Conservation (phyloP, 2,329 filamentous ascomycete genomes). For the Neophaeococcomyces aloes region DNA sequence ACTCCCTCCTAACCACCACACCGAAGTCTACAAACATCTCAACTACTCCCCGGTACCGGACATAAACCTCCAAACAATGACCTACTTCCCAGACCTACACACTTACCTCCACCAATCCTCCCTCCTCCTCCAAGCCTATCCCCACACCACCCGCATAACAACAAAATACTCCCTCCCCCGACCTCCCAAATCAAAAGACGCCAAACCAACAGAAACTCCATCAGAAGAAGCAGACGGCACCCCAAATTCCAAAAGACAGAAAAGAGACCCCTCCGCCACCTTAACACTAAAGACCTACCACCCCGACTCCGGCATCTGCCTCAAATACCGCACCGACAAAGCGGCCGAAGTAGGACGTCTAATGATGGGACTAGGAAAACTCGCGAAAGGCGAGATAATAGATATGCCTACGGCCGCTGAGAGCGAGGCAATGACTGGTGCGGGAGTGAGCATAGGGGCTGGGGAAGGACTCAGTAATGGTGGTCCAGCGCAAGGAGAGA, state of each 20-base stretch:
- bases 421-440: slow-evolving; percentile 29
- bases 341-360: slow-evolving; percentile 79
- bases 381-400: slow-evolving; percentile 60
- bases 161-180: slow-evolving; percentile 61
- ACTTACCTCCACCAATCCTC: slow-evolving; percentile 85
- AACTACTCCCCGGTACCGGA: background rate
- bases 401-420: slow-evolving; percentile 25
- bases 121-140: slow-evolving; percentile 75
- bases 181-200: slow-evolving; percentile 25
- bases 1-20: background rate
- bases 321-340: slow-evolving; percentile 89
- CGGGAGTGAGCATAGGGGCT: slow-evolving; percentile 21
- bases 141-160: slow-evolving; percentile 66
- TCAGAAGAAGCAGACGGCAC: slow-evolving; percentile 21
- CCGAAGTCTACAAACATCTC: background rate
- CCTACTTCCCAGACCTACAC: slow-evolving; percentile 68
- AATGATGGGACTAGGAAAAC: slow-evolving; percentile 61
- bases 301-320: slow-evolving; percentile 63
- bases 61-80: slow-evolving; percentile 47
- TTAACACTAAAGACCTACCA: slow-evolving; percentile 87
- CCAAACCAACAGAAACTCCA: slow-evolving; percentile 23
- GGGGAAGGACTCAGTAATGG: slow-evolving; percentile 9
- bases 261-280: slow-evolving; percentile 45
- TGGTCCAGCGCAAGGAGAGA: slow-evolving; percentile 11
- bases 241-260: slow-evolving; percentile 5